Conservation (phyloP, 768 basidiomycete genomes). For the Suillus sp. region DNA sequence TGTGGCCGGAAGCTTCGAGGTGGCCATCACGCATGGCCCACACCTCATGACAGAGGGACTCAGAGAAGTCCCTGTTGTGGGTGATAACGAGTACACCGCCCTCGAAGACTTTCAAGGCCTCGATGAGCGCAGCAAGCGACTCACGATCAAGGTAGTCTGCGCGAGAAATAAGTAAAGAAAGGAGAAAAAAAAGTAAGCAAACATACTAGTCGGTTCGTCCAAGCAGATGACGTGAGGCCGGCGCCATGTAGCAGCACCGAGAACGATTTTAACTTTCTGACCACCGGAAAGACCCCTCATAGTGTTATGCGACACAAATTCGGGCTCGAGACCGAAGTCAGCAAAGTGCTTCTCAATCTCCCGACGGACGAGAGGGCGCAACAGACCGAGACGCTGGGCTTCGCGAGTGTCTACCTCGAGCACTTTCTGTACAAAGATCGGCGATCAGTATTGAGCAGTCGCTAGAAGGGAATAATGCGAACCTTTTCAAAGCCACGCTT, state of each 20-base stretch:
- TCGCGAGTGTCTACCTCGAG: constrained; percentile 97
- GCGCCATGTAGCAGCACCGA: constrained; percentile 98
- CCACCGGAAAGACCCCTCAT: constrained; percentile 99
- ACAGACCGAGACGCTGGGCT: constrained; percentile 93
- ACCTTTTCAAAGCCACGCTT: constrained; percentile 98
- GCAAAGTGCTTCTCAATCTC: constrained; percentile 99
- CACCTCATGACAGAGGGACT: constrained; percentile 96
- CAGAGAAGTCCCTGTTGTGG: constrained; percentile 98
- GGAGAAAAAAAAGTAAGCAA: not conserved
- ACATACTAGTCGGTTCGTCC: constrained; percentile 92
- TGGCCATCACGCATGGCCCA: constrained; percentile 99
- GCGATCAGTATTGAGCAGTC: not conserved
- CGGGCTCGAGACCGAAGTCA: constrained; percentile 98
- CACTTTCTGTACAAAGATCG: constrained; percentile 64
- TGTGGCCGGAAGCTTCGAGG: constrained; percentile 96
- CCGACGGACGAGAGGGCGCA: constrained; percentile 95
- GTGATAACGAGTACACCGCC: constrained; percentile 98
- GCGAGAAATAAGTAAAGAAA: not conserved
- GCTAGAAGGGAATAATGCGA: constrained; percentile 18
- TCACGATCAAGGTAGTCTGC: constrained; percentile 98
- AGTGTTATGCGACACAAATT: constrained; percentile 98
- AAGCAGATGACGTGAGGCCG: constrained; percentile 96
- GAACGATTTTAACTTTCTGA: constrained; percentile 99
- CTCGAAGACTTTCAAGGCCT: constrained; percentile 96
- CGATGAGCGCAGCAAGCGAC: constrained; percentile 97